phyloP scores from a whole-genome alignment of 2,329 filamentous ascomycete genomes.

The Fusarium odoratissimum region DNA sequence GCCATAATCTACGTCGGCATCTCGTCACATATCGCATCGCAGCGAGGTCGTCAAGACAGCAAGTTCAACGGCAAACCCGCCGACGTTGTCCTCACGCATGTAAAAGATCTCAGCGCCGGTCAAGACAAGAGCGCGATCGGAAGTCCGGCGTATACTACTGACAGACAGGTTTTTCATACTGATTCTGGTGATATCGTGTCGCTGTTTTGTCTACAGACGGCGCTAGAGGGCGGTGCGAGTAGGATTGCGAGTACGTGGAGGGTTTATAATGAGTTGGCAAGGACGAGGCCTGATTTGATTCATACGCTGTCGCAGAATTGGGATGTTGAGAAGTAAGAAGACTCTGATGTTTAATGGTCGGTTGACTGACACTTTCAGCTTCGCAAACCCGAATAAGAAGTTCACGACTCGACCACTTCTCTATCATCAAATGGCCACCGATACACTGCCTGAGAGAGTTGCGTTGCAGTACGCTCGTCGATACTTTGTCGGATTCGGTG shows the following conservation, averaged over 20 bases:
- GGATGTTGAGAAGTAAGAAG: slow-evolving; percentile 56
- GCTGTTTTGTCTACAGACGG: slow-evolving; percentile 65
- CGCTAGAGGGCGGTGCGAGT: slow-evolving; percentile 64
- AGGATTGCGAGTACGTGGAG: slow-evolving; percentile 66
- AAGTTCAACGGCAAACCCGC: slow-evolving; percentile 57
- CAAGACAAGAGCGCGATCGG: slow-evolving; percentile 58
- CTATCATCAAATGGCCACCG: slow-evolving; percentile 12
- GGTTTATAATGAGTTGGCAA: slow-evolving; percentile 72
- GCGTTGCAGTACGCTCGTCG: slow-evolving; percentile 26
- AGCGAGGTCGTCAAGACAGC: slow-evolving; percentile 65
- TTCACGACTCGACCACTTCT: slow-evolving; percentile 18
- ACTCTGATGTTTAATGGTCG: too few relatives aligned
- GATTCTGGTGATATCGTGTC: slow-evolving; percentile 69
- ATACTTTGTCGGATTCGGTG: slow-evolving; percentile 36
- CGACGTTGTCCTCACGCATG: slow-evolving; percentile 59
- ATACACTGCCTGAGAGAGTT: not conserved
- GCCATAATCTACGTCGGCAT: slow-evolving; percentile 70
- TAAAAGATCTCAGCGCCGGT: slow-evolving; percentile 68
- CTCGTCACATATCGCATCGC: slow-evolving; percentile 66
- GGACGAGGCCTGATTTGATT: slow-evolving; percentile 67
- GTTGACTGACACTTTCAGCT: not conserved
- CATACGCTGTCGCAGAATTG: slow-evolving; percentile 62
- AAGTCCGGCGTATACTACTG: slow-evolving; percentile 65
- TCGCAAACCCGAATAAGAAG: slow-evolving; percentile 16
- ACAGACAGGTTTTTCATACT: slow-evolving; percentile 72